These are phyloP conservation scores for Penicillium sp. DNA, from an alignment of 2,329 filamentous ascomycete genomes.

Conservation along the genomic window DNA sequence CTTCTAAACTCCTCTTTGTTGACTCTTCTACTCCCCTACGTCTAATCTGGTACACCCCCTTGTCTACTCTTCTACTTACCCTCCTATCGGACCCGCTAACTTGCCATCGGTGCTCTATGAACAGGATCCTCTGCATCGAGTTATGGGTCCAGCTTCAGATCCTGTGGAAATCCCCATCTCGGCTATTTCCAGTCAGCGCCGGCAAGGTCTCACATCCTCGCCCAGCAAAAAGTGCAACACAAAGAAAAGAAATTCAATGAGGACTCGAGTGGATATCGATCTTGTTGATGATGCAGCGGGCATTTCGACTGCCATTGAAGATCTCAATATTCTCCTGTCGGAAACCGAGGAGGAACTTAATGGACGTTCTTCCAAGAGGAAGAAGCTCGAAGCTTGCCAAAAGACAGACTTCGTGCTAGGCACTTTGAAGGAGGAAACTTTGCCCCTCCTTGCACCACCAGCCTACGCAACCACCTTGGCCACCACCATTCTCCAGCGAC, in stretches of 20 bases:
- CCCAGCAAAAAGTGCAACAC: conserved; percentile 29
- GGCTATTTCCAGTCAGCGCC: conserved; percentile 51
- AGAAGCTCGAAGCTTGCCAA: conserved; percentile 6
- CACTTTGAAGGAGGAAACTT: conserved; percentile 59
- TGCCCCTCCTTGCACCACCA: conserved; percentile 68
- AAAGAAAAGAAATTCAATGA: not conserved
- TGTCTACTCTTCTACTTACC: too few species aligned
- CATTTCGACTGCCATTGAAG: conserved; percentile 53
- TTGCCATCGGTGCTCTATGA: conserved; percentile 26
- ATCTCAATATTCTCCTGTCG: conserved; percentile 46
- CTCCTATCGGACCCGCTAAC: too few species aligned
- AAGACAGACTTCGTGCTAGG: conserved; percentile 69
- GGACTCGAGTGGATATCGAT: not conserved
- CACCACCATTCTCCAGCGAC: conserved; percentile 63
- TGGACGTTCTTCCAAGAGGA: not conserved
- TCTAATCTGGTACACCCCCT: too few species aligned
- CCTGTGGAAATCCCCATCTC: conserved; percentile 56
- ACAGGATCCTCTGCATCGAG: conserved; percentile 43
- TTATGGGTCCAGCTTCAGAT: conserved; percentile 41
- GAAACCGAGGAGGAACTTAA: conserved; percentile 31
- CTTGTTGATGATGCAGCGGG: conserved; percentile 45
- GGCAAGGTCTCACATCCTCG: conserved; percentile 28
- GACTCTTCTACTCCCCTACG: too few species aligned
- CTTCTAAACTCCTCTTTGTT: too few species aligned
- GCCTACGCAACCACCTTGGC: conserved; percentile 64